phyloP scores from a whole-genome alignment of 345 rosid genomes.

The Pistacia integerrima region DNA sequence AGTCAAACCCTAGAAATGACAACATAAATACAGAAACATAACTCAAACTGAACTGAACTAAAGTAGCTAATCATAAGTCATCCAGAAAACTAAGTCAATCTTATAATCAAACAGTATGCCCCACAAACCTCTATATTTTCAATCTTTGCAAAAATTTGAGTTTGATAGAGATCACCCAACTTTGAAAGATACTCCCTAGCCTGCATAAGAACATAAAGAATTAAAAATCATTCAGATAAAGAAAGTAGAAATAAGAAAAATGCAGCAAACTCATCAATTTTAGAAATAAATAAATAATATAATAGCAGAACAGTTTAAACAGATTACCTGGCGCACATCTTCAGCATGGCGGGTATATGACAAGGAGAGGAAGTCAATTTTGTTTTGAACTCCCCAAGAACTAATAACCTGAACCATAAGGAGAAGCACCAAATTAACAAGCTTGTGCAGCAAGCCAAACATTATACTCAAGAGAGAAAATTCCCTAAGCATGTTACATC shows the following conservation, averaged over 20 bases:
- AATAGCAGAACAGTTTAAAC: not conserved
- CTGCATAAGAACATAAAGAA: constrained; percentile 37
- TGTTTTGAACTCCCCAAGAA: constrained; percentile 91
- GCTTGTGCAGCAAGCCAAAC: not conserved
- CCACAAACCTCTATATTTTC: constrained; percentile 80
- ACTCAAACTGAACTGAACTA: constrained; percentile 1
- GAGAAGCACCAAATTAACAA: constrained; percentile 14
- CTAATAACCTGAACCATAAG: constrained; percentile 62
- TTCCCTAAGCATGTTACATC: not conserved
- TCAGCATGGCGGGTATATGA: constrained; percentile 95
- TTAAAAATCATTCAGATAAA: constrained; percentile 1
- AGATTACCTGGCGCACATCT: constrained; percentile 84
- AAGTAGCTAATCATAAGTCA: not conserved
- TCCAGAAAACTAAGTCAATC: not conserved
- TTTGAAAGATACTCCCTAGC: constrained; percentile 82
- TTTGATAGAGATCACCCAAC: constrained; percentile 82
- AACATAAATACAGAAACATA: constrained; percentile 1
- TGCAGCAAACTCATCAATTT: not conserved
- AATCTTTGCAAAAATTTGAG: constrained; percentile 95
- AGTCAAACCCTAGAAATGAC: constrained; percentile 64
- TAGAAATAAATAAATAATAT: not conserved
- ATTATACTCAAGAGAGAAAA: not conserved
- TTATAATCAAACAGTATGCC: not conserved
- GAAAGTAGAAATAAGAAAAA: not conserved
- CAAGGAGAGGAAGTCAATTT: constrained; percentile 92